Conservation (phyloP, 2,329 filamentous ascomycete species). For the Trichoderma endophyticum region DNA sequence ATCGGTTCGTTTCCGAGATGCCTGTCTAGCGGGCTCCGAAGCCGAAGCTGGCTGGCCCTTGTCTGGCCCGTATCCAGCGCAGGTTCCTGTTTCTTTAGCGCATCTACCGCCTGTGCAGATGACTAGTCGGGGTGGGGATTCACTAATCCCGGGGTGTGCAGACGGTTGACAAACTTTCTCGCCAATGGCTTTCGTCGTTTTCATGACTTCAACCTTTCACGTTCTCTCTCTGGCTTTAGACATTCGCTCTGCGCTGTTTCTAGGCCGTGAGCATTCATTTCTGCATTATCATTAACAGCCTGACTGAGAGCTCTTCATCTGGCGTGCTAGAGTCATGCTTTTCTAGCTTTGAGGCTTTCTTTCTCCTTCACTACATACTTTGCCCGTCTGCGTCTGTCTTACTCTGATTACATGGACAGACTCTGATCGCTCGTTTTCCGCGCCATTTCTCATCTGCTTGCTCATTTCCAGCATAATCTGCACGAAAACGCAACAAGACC, state of each 20-base stretch:
- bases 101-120: constrained; percentile 13
- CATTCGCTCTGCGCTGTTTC: neutral
- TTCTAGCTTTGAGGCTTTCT: neutral
- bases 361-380: neutral
- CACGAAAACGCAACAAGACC: neutral
- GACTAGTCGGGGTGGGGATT: constrained; percentile 9
- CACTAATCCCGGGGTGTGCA: neutral
- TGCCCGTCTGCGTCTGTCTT: neutral
- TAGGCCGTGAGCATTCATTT: neutral
- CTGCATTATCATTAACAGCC: neutral
- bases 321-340: neutral
- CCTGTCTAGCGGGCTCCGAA: constrained; percentile 5
- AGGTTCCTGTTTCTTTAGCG: constrained; percentile 6
- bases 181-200: neutral
- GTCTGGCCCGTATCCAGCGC: neutral
- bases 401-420: neutral
- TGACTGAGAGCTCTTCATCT: neutral
- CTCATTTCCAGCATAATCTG: neutral
- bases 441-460: neutral
- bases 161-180: constrained; percentile 9
- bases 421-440: neutral
- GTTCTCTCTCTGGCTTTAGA: neutral
- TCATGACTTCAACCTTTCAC: constrained; percentile 1
- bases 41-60: constrained; percentile 13
- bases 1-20: constrained; percentile 1